Evolutionary conservation across 129 eudicot genomes (phyloP), one percentile per base, ranked within the genome.

Genomic region (Sambucus nigra): DNA sequence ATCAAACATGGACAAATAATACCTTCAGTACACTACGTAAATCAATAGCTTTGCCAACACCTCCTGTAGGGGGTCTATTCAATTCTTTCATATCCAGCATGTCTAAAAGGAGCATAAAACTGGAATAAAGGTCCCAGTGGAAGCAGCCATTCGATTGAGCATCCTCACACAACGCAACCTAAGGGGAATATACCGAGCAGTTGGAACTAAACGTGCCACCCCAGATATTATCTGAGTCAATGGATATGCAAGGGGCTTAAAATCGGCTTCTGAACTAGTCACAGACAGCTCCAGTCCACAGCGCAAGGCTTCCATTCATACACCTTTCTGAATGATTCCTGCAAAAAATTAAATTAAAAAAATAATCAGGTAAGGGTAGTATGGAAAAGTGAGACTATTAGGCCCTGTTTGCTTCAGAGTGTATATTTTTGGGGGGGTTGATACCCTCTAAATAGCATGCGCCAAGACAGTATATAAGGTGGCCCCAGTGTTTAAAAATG

Each of bases 231-330:
- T 92, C 70, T 92, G 99, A 29, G 96, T 75, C 70, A 92, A 51
- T 25, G 99, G 99, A 75, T 86, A 92, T 7, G 99, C 94, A 18
- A 92, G 87, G 19, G 96, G 91, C 57, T 62, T 75, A 32, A 92
- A 73, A 60, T 86, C 96, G 18, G 77, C 71, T 70, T 92, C 99
- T 51, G 71, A 65, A 60, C 99, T 82, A 75, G 10, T 83, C 88
- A 73, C 94, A 80, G 29, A 92, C 68, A 39, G 95, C 96, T 73
- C 77, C 84, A 33, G 96, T 86, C 99, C 99, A 92, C 26, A 92
- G 91, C 77, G 86, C 96, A 32, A 92, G 85, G 57, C 77, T 86
- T 92, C 99, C 99, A 92, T 52, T 86, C 87, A 27, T 86, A 92
- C 15, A 91, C 98, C 74, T 85, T 91, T 51, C 87, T 60, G 52